Evolutionary conservation across 306 rosid genomes (phyloP).

Genomic region (Vigna angularis): DNA sequence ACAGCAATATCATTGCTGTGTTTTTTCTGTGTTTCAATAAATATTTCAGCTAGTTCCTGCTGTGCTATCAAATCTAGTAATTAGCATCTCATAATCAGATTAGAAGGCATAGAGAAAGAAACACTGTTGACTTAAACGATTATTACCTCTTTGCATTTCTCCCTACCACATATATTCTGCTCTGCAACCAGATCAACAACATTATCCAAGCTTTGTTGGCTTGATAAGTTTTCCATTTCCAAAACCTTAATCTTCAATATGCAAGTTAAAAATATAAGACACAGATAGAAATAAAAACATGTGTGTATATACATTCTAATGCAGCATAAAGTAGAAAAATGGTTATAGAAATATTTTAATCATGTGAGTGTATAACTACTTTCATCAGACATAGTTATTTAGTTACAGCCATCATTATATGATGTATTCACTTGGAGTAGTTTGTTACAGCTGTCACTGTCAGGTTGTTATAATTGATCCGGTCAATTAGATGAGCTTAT

Average conservation of each 20-base stretch:
- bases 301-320: conserved; percentile 16
- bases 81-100: conserved; percentile 29
- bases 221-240: conserved; percentile 81
- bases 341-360: conserved; percentile 21
- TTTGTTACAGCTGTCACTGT: too few relatives aligned
- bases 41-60: not conserved
- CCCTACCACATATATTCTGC: conserved; percentile 69
- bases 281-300: not conserved
- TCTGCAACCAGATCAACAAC: conserved; percentile 77
- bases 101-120: conserved; percentile 9
- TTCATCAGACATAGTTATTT: too few relatives aligned
- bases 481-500: too few relatives aligned
- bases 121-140: conserved; percentile 33
- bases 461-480: too few relatives aligned
- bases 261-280: conserved; percentile 24
- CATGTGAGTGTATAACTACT: too few relatives aligned
- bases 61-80: not conserved
- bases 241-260: conserved; percentile 72
- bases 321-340: conserved; percentile 38
- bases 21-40: not conserved
- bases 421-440: too few relatives aligned
- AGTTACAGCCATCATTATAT: too few relatives aligned
- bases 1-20: not conserved
- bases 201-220: conserved; percentile 75
- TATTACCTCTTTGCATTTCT: conserved; percentile 79